phyloP scores from a whole-genome alignment of 768 basidiomycete species.

The Tephrocybe sp. region DNA sequence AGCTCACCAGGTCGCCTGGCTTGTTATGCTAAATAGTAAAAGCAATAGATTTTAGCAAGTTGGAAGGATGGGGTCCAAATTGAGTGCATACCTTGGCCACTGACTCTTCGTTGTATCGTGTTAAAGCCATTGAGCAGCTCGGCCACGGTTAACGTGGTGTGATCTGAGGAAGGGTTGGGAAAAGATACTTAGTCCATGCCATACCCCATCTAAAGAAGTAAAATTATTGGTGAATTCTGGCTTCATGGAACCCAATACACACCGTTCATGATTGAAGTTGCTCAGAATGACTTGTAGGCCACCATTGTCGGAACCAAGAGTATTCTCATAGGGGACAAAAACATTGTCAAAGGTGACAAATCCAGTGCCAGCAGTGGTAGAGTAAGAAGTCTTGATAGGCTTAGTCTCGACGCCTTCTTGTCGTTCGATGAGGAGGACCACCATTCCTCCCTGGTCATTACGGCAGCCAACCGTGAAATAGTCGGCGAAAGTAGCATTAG shows the following conservation, averaged over 20 bases:
- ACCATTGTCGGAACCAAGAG: conserved; percentile 60
- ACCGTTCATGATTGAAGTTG: conserved; percentile 94
- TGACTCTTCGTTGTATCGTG: not conserved
- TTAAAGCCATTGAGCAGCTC: not conserved
- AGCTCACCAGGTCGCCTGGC: conserved; percentile 1
- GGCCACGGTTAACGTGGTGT: too few species aligned
- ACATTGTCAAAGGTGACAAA: conserved; percentile 57
- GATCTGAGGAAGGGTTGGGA: too few species aligned
- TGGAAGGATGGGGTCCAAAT: not conserved
- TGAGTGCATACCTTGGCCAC: not conserved
- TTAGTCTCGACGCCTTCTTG: conserved; percentile 66
- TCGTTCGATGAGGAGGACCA: conserved; percentile 29
- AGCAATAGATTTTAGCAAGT: not conserved
- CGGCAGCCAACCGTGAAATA: conserved; percentile 65
- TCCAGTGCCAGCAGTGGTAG: conserved; percentile 59
- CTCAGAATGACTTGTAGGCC: conserved; percentile 38
- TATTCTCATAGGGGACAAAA: conserved; percentile 66
- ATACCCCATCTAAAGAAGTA: conserved; percentile 18
- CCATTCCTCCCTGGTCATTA: conserved; percentile 41
- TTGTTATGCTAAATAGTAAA: not conserved
- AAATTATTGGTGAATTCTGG: too few species aligned
- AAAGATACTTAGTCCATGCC: too few species aligned
- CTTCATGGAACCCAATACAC: too few species aligned
- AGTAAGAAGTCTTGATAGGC: conserved; percentile 53
- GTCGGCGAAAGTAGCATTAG: conserved; percentile 71